Evolutionary conservation across 345 rosid species (phyloP), one percentile per base, ranked within the genome.

Genomic region (Rhizophora apiculata): DNA sequence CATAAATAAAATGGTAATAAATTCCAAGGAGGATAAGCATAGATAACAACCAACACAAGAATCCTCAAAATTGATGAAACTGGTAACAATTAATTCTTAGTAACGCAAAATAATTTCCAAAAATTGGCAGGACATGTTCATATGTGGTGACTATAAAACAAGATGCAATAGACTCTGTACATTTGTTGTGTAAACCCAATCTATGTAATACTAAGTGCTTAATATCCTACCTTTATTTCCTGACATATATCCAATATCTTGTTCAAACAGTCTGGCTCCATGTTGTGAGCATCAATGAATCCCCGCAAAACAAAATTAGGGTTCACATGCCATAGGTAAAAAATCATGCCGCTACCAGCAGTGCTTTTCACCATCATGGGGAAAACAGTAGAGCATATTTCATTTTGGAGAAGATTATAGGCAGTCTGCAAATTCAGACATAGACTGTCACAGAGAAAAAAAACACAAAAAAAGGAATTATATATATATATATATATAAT

Each of bases 271-370:
- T 88, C 91, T 49, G 90, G 82, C 63, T 91, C 92, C 62, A 46
- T 65, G 62, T 77, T 79, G 69, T 72, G 85, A 57, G 80, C 74
- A 73, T 88, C 88, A 48, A 86, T 78, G 71, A 89, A 82, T 75
- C 96, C 96, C 79, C 91, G 82, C 77, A 92, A 75, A 52, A 95
- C 83, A 69, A 89, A 84, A 79, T 72, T 80, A 24, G 87, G 85
- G 71, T 92, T 90, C 60, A 86, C 85, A 57, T 87, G 88, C 99
- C 97, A 92, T 21, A 95, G 86, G 74, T 83, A 80, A 70, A 74
- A 85, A 63, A 92, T 73, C 80, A 88, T 78, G 57, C 92, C 89
- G 71, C 64, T 69, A 27, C 82, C 83, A 71, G 58, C 43, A 16
- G 86, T 36, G 79, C 76, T 86, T 46, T 80, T 85, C 53, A 88